Evolutionary conservation across 441 rosid species (phyloP).

Genomic region (Aquilaria agallochum): DNA sequence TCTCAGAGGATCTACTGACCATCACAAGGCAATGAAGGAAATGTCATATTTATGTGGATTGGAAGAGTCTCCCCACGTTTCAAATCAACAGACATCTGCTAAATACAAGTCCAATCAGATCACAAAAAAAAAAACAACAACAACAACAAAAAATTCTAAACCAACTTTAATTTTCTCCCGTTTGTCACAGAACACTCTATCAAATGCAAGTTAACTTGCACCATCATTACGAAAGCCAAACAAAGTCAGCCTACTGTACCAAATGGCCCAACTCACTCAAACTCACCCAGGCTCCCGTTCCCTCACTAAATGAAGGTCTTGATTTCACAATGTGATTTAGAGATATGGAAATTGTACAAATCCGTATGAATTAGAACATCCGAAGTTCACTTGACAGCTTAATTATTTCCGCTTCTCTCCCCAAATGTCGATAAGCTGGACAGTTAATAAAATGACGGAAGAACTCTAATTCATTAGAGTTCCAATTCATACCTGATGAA

Average conservation of each 20-base stretch:
- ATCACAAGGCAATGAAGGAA: slow-evolving; percentile 97
- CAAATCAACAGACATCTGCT: slow-evolving; percentile 96
- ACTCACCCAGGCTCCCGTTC: not conserved
- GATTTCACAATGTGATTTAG: too few species aligned
- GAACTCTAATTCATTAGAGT: not conserved
- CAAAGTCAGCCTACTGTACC: not conserved
- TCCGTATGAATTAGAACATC: too few species aligned
- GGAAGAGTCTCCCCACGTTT: slow-evolving; percentile 99
- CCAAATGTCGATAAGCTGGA: not conserved
- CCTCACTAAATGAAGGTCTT: too few species aligned
- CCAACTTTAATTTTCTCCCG: not conserved
- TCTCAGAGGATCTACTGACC: slow-evolving; percentile 43
- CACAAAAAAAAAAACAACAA: not conserved
- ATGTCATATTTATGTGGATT: slow-evolving; percentile 91
- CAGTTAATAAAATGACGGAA: too few species aligned
- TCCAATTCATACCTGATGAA: slow-evolving; percentile 69
- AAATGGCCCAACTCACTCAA: not conserved
- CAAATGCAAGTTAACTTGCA: too few species aligned
- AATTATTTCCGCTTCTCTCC: too few species aligned
- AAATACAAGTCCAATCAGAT: slow-evolving; percentile 19
- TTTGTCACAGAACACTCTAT: too few species aligned
- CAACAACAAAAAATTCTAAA: not conserved
- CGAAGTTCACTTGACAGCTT: too few species aligned
- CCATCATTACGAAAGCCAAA: too few species aligned
- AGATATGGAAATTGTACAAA: too few species aligned